phyloP scores from a whole-genome alignment of 331 rosid species.

The Quercus tomentella region DNA sequence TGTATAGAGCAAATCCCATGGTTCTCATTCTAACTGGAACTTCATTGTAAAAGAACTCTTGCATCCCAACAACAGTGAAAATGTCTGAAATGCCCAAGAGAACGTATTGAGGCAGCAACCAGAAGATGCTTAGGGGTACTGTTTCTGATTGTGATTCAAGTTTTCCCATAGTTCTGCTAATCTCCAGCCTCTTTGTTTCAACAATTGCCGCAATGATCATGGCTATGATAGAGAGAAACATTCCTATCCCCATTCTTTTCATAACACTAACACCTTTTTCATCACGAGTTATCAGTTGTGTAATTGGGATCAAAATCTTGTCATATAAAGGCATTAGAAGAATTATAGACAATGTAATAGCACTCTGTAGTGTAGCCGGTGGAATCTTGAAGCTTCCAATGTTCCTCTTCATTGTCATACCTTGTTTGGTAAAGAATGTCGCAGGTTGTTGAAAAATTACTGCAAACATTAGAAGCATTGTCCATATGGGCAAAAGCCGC shows the following conservation, averaged over 20 bases:
- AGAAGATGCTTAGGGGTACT: constrained; percentile 71
- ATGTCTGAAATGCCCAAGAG: constrained; percentile 82
- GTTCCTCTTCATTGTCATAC: constrained; percentile 90
- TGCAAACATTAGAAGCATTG: constrained; percentile 89
- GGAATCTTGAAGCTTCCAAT: constrained; percentile 76
- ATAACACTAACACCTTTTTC: constrained; percentile 68
- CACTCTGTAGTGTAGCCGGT: constrained; percentile 91
- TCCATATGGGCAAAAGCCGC: constrained; percentile 85
- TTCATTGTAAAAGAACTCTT: constrained; percentile 87
- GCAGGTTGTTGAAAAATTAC: constrained; percentile 91
- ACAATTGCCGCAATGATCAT: constrained; percentile 76
- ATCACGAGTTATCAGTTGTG: constrained; percentile 40
- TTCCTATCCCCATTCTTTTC: constrained; percentile 94
- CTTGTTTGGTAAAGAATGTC: constrained; percentile 94
- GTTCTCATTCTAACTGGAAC: constrained; percentile 82
- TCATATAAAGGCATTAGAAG: constrained; percentile 84
- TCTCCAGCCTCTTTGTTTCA: constrained; percentile 65
- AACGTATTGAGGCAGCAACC: constrained; percentile 87
- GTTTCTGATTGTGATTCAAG: constrained; percentile 24
- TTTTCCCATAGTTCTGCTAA: constrained; percentile 31
- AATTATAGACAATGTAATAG: constrained; percentile 72
- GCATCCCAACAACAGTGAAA: constrained; percentile 96
- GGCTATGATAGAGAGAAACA: constrained; percentile 75
- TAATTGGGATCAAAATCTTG: constrained; percentile 63
- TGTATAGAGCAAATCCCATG: constrained; percentile 71